phyloP scores from a whole-genome alignment of 164 flowering plant genomes.

The Brasenia schreberi region DNA sequence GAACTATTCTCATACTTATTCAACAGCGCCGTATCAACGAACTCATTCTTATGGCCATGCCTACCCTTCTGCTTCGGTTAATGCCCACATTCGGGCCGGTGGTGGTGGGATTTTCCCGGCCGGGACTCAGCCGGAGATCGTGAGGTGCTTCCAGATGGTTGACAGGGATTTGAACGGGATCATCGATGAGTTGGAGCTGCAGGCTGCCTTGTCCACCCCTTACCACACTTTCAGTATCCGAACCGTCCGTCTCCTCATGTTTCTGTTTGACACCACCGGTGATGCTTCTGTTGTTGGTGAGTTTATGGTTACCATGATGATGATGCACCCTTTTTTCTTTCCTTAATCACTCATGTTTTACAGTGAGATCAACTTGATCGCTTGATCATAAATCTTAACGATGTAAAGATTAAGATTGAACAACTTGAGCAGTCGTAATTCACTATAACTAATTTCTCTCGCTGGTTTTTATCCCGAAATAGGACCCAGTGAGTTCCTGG shows the following conservation, averaged over 20 bases:
- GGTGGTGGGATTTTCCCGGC: constrained; percentile 39
- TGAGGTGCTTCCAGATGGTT: constrained; percentile 57
- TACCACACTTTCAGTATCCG: constrained; percentile 41
- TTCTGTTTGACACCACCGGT: constrained; percentile 42
- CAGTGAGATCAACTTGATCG: too few species aligned
- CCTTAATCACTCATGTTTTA: too few species aligned
- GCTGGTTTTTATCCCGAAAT: constrained; percentile 2
- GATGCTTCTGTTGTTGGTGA: constrained; percentile 39
- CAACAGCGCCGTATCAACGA: too few species aligned
- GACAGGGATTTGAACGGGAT: constrained; percentile 68
- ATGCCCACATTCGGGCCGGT: too few species aligned
- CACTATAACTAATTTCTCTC: background rate
- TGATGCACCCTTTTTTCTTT: background rate
- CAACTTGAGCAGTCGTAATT: too few species aligned
- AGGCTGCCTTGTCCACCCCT: constrained; percentile 41
- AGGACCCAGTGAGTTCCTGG: constrained; percentile 72
- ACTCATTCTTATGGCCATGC: too few species aligned
- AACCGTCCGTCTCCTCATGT: constrained; percentile 59
- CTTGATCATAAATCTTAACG: too few species aligned
- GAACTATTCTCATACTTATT: too few species aligned
- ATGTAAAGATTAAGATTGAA: too few species aligned
- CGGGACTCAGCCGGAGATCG: constrained; percentile 55
- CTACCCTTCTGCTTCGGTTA: too few species aligned
- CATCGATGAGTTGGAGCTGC: constrained; percentile 61
- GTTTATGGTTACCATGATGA: constrained; percentile 1